Base-by-base conservation (phyloP, 495 filamentous ascomycete genomes). In the Bathelium albidoporum region DNA sequence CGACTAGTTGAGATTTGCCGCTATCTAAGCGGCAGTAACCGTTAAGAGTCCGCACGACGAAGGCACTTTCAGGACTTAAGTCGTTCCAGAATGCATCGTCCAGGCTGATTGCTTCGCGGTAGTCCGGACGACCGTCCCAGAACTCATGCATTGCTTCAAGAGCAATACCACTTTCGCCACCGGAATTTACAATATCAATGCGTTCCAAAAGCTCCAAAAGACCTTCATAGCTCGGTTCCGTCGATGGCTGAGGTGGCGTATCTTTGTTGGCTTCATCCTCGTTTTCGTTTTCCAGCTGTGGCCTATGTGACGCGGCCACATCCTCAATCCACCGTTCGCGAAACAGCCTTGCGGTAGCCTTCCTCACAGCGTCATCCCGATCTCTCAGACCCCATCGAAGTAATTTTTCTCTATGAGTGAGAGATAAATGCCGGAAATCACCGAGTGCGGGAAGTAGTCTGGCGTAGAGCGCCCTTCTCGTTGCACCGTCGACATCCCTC, bases 261-360 rank as follows among this genome's bases (percentile, higher is more conserved):
- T 55, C 49, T 28, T 65, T 64, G 45, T 82, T 81, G 24, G 45
- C 32, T 28, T 24, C 53, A 16, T 62, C 63, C 44, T 71, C 73
- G 14, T 71, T 78, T 61, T 82, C 77, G 34, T 73, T 69, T 4
- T 75, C 73, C 5, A 77, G 77, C 14, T 79, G 75, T 41, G 83
- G 84, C 4, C 61, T 44, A 16, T 61, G 58, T 28, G 64, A 63
- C 2, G 87, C 86, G 3, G 89, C 91, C 70, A 90, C 94, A 72
- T 97, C 90, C 70, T 97, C 91, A 62, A 99, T 89, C 94, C 94
- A 99, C 4, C 90, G 84, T 73, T 95, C 92, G 64, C 87, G 87
- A 76, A 97, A 99, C 49, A 97, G 78, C 53, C 90, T 87, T 12
- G 85, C 87, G 1, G 94, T 90, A 1, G 95, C 93, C 73, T 95